These are phyloP conservation scores for Purpureocillium takamizusanense DNA, from an alignment of 2,329 filamentous ascomycete species.

Conservation along the genomic window DNA sequence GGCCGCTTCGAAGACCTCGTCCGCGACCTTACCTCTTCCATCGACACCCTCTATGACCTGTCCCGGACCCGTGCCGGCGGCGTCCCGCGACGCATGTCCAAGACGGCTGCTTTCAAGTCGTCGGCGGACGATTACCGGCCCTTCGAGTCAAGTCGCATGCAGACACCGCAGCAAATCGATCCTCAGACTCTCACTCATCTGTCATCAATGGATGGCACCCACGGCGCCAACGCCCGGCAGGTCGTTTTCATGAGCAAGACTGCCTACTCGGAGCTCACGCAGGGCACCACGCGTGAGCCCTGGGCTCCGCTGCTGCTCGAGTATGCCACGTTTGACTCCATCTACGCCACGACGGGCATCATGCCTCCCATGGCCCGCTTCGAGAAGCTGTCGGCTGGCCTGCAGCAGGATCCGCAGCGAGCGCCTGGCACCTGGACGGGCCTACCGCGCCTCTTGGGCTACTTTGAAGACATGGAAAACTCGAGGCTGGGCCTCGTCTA, in stretches of 20 bases:
- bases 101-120: constrained; percentile 22
- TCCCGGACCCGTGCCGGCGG: constrained; percentile 52
- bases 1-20: constrained; percentile 67
- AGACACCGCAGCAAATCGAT: constrained; percentile 52
- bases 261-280: constrained; percentile 39
- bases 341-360: constrained; percentile 53
- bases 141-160: constrained; percentile 53
- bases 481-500: constrained; percentile 69
- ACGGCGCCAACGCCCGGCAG: constrained; percentile 27
- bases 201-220: constrained; percentile 27
- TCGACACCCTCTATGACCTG: constrained; percentile 71
- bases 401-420: constrained; percentile 44
- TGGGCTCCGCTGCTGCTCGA: constrained; percentile 58
- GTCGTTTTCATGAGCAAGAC: constrained; percentile 41
- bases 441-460: constrained; percentile 52
- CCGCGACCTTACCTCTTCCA: constrained; percentile 64
- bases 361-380: constrained; percentile 57
- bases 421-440: constrained; percentile 51
- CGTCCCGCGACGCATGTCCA: constrained; percentile 18
- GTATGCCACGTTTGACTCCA: constrained; percentile 56
- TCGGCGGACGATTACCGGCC: constrained; percentile 36
- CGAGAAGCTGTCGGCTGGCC: constrained; percentile 50
- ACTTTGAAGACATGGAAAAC: constrained; percentile 64
- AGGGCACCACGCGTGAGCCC: constrained; percentile 30
- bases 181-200: constrained; percentile 42